Base-by-base conservation (phyloP, 768 basidiomycete species). In the Trametes villosa region DNA sequence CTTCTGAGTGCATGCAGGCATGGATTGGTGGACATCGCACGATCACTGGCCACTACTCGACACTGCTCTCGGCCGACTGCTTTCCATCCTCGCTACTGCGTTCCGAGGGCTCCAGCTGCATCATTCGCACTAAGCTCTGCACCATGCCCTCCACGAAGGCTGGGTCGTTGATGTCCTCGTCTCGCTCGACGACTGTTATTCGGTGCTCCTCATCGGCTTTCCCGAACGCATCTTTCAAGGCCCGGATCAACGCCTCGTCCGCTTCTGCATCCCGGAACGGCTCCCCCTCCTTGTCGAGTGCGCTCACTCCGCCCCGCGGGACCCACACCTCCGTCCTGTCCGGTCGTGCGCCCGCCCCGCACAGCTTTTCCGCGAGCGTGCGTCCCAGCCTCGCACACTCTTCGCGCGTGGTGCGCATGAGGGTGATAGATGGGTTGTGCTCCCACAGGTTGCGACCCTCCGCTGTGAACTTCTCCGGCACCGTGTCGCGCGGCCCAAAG, bases 321-420 rank as follows among this genome's bases (percentile, higher is more conserved):
- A 67, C 33, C 63, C 66, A 67, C 12, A 67, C 53, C 48, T 64
- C 63, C 53, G 60, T 59, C 24, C 31, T 52, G 4, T 22, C 47
- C 17, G 44, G 47, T 2, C 46, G 7, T 26, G 45, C 46, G 13
- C 55, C 53, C 45, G 62, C 60, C 12, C 22, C 53, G 2, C 34
- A 18, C 60, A 67, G 31, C 47, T 60, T 63, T 34, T 58, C 38
- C 26, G 56, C 62, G 31, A 67, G 42, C 15, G 45, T 56, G 34
- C 48, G 29, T 17, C 65, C 65, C 3, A 67, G 44, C 38, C 18
- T 22, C 50, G 34, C 48, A 33, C 60, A 67, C 41, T 67, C 66
- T 33, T 62, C 59, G 31, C 46, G 22, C 9, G 57, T 56, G 44
- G 66, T 67, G 20, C 66, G 63, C 66, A 67, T 59, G 26, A 67